These are phyloP conservation scores for Podospora bellae-mahoneyi DNA, from an alignment of 495 filamentous ascomycete genomes.

Conservation along the genomic window DNA sequence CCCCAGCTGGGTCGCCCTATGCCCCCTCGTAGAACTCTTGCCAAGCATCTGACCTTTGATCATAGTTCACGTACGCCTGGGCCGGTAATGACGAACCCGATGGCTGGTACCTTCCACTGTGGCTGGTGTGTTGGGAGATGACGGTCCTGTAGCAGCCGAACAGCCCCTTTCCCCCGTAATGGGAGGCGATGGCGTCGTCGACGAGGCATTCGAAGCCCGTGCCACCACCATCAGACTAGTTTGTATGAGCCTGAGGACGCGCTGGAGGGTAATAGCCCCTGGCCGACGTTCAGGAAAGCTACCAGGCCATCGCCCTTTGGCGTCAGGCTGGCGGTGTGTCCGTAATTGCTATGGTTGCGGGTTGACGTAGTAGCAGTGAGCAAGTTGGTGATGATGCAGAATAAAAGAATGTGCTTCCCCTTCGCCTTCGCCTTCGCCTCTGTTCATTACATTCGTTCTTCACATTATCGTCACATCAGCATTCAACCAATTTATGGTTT, in stretches of 20 bases:
- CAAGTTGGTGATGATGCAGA: not conserved
- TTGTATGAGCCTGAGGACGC: not conserved
- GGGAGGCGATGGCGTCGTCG: not conserved
- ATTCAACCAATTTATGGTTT: not conserved
- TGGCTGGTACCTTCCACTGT: not conserved
- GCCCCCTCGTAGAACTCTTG: not conserved
- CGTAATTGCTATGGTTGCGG: not conserved
- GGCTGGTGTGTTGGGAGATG: not conserved
- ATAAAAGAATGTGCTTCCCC: not conserved
- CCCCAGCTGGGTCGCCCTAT: constrained; percentile 1
- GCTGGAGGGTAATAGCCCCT: not conserved
- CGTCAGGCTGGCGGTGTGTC: not conserved
- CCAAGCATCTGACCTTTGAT: not conserved
- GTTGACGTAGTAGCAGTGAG: not conserved
- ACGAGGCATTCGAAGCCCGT: not conserved
- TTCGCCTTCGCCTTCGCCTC: not conserved
- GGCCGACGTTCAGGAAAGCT: not conserved
- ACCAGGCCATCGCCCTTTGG: not conserved
- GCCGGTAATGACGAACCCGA: not conserved
- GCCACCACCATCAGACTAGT: not conserved
- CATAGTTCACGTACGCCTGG: not conserved
- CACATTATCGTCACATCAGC: not conserved
- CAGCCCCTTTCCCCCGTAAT: not conserved
- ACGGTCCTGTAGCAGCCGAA: not conserved
- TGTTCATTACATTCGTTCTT: not conserved